phyloP scores from a whole-genome alignment of 768 basidiomycete genomes.

The Tylopilus sp. region DNA sequence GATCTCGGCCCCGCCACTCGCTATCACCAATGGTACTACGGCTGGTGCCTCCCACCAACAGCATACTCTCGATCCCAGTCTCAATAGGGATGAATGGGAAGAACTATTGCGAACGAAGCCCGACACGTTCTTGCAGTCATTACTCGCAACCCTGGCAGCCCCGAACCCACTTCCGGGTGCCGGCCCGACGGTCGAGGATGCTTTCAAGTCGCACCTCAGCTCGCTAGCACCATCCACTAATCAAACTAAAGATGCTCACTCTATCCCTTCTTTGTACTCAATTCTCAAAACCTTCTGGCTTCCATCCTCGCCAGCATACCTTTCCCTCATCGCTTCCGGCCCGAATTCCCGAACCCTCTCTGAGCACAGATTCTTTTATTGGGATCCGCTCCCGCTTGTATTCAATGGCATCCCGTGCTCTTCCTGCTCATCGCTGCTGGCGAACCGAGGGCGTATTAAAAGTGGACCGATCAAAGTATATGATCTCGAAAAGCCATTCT shows the following conservation, averaged over 20 bases:
- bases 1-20: conserved; percentile 31
- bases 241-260: conserved; percentile 41
- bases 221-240: conserved; percentile 53
- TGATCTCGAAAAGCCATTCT: conserved; percentile 77
- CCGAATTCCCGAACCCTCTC: conserved; percentile 66
- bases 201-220: conserved; percentile 72
- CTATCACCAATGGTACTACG: conserved; percentile 30
- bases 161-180: conserved; percentile 60
- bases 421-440: conserved; percentile 53
- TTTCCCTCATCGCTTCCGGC: conserved; percentile 69
- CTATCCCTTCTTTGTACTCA: conserved; percentile 70
- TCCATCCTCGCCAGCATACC: conserved; percentile 73
- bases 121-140: conserved; percentile 51
- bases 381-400: conserved; percentile 80
- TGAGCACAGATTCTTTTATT: conserved; percentile 79
- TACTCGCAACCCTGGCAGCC: conserved; percentile 56
- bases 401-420: conserved; percentile 82
- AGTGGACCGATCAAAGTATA: conserved; percentile 76
- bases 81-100: conserved; percentile 63
- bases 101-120: conserved; percentile 55
- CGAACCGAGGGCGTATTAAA: conserved; percentile 68
- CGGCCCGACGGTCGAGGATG: conserved; percentile 68
- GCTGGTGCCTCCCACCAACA: conserved; percentile 22
- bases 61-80: conserved; percentile 47
- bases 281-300: conserved; percentile 84